Percentiles rank a stretch among this genome's conserved stretches.
These are phyloP conservation scores for Lachnellula willkommii DNA, from an alignment of 2,329 filamentous ascomycete genomes.

Conservation along the genomic window DNA sequence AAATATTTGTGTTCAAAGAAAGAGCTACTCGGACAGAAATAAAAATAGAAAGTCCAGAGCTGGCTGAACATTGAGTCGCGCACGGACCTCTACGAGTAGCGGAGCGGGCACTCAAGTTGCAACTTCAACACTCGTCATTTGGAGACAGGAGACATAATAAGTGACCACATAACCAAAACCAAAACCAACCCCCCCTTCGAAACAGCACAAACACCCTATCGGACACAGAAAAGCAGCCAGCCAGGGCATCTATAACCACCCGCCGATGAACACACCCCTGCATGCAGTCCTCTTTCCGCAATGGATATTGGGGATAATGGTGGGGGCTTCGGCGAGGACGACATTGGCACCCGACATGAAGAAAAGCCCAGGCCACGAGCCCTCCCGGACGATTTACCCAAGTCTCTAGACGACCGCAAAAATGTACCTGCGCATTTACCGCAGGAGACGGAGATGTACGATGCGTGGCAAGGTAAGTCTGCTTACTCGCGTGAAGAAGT, in stretches of 20 bases:
- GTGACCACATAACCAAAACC: neutral
- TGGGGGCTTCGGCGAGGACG: conserved; percentile 54
- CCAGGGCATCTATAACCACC: conserved; percentile 10
- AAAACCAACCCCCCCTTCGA: neutral
- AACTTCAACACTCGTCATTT: neutral
- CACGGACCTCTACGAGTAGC: neutral
- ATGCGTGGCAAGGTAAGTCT: conserved; percentile 85
- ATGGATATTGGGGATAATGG: conserved; percentile 56
- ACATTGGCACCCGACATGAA: conserved; percentile 16
- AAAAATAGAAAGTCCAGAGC: too few species aligned
- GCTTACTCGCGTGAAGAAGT: conserved; percentile 5
- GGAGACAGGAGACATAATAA: neutral
- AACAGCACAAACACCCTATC: neutral
- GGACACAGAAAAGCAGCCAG: neutral
- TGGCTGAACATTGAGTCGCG: neutral
- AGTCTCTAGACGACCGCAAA: conserved; percentile 82
- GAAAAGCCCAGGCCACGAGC: conserved; percentile 36
- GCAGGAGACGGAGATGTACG: conserved; percentile 92
- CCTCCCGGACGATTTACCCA: conserved; percentile 82
- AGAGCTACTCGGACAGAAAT: too few species aligned
- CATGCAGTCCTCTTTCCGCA: conserved; percentile 33
- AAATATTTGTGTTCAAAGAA: too few species aligned
- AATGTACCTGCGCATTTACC: conserved; percentile 57
- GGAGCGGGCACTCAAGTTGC: neutral
- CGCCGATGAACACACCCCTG: conserved; percentile 22